Base-by-base conservation (phyloP, 2,329 filamentous ascomycete genomes). In the Onygenales sp. region DNA sequence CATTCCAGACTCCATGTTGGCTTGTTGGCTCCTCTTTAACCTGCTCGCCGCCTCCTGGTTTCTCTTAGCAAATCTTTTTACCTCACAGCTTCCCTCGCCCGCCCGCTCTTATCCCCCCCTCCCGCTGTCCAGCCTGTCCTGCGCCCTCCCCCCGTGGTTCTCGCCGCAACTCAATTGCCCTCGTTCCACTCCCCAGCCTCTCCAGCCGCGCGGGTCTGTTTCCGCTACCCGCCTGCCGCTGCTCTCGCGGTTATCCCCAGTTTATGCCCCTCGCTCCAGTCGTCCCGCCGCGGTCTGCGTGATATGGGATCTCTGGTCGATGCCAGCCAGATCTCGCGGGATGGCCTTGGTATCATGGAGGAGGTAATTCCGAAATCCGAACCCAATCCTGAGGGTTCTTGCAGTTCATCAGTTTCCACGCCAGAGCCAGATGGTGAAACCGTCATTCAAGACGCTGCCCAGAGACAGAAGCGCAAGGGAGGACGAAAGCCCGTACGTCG, bases 401-500 rank as follows among this genome's bases (percentile, higher is more conserved):
- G 70, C 62, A 72, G 69, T 56, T 73, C 71, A 32, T 64, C 67
- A n/a, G 68, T 70, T 49, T 77, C 74, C 43, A 73, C 72, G 2
- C 73, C 73, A 10, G 74, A 76, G 47, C 65, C 69, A 9, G 72
- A 74, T 54, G 70, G 66, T 51, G 67, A 70, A 55, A 61, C 64
- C 36, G 60, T 70, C 51, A 66, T 61, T 10, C 71, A 70, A 58
- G 73, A 76, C 55, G 64, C 69, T n/a, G 65, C 69, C 52, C 73
- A 74, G 59, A 71, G 70, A 49, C 90, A 91, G 67, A 98, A 98
- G 79, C 84, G 93, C 67, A 98, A 98, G 77, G 93, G 93, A 66
- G 93, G 93, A 57, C 85, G 93, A 67, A 98, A 97, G 77, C 93
- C 93, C 67, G 93, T 97, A 84, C 72, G 82, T 79, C 49, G 39